Percentiles rank a stretch among this genome's conserved stretches.
Evolutionary conservation across 129 eudicot species (phyloP).

Genomic region (Saussurea involucrata): DNA sequence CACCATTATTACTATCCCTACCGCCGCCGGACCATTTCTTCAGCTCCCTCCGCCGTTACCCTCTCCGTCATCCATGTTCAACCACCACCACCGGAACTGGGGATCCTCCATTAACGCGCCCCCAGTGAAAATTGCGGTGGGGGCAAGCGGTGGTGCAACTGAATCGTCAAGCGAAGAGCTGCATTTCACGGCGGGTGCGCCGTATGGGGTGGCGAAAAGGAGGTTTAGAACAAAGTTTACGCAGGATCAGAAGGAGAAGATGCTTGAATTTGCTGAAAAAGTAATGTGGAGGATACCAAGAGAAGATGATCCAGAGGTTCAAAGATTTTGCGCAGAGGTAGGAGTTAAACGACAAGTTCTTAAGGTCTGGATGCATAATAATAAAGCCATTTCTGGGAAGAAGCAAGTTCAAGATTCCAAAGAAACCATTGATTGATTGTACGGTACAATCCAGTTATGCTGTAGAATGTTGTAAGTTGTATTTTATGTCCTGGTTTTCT

Average conservation of each 20-base stretch:
- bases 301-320: constrained; percentile 83
- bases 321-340: constrained; percentile 67
- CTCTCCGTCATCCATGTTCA: constrained; percentile 37
- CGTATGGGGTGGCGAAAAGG: constrained; percentile 47
- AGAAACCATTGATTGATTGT: constrained; percentile 27
- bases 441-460: constrained; percentile 22
- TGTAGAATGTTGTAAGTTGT: constrained; percentile 20
- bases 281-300: constrained; percentile 90
- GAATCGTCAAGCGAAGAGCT: constrained; percentile 82
- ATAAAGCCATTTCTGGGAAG: constrained; percentile 59
- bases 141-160: constrained; percentile 40
- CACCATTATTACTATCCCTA: constrained; percentile 18
- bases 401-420: constrained; percentile 47
- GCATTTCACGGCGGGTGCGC: constrained; percentile 40
- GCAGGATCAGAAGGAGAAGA: constrained; percentile 79
- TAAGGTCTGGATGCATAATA: constrained; percentile 96
- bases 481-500: not conserved
- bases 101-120: constrained; percentile 29
- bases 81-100: constrained; percentile 53
- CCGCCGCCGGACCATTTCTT: constrained; percentile 42
- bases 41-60: constrained; percentile 57
- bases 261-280: constrained; percentile 83
- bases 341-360: constrained; percentile 84
- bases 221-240: constrained; percentile 68
- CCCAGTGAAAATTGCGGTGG: constrained; percentile 53